phyloP scores from a whole-genome alignment of 2,329 filamentous ascomycete genomes.

The Septoria linicola region DNA sequence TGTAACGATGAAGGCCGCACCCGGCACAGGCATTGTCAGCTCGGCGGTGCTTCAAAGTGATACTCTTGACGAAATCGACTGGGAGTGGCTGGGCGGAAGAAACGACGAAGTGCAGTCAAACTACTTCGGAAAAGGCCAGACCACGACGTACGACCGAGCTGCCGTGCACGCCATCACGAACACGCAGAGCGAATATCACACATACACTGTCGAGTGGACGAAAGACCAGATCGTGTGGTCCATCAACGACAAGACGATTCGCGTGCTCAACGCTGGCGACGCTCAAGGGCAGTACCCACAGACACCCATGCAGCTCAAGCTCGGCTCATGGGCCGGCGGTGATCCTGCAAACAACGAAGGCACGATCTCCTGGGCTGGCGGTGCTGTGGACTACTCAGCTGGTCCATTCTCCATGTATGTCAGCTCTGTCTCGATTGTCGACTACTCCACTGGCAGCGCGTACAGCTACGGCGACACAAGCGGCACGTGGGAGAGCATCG shows the following conservation, averaged over 20 bases:
- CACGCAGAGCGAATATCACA: conserved; percentile 76
- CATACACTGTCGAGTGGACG: conserved; percentile 91
- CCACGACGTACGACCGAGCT: conserved; percentile 81
- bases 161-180: conserved; percentile 68
- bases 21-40: conserved; percentile 88
- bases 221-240: conserved; percentile 80
- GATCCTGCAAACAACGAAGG: conserved; percentile 75
- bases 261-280: conserved; percentile 68
- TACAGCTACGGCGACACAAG: conserved; percentile 79
- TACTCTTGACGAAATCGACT: conserved; percentile 91
- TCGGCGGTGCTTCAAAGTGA: conserved; percentile 90
- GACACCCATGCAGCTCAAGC: conserved; percentile 90
- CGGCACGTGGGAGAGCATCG: conserved; percentile 79
- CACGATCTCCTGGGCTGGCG: conserved; percentile 87
- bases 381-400: conserved; percentile 75
- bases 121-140: conserved; percentile 93
- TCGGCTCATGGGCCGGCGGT: conserved; percentile 89
- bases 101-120: conserved; percentile 83
- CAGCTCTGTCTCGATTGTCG: conserved; percentile 70
- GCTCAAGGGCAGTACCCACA: conserved; percentile 84
- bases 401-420: conserved; percentile 88
- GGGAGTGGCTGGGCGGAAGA: conserved; percentile 88
- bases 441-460: conserved; percentile 87
- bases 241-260: conserved; percentile 73
- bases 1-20: conserved; percentile 78